These are phyloP conservation scores for Ochromonas danica DNA, from an alignment of 108 stramenopile species.

Conservation along the genomic window DNA sequence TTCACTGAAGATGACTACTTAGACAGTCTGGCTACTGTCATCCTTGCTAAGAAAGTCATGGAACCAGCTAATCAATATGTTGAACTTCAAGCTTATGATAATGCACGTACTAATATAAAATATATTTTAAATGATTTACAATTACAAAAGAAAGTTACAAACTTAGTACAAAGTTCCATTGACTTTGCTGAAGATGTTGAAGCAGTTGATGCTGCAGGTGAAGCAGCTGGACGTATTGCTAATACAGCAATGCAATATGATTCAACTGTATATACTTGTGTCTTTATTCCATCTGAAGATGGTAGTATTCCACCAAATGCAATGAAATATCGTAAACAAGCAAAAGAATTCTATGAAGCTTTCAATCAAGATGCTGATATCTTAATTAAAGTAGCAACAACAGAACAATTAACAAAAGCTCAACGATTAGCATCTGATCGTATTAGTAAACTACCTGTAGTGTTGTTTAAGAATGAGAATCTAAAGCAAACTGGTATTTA, in stretches of 20 bases:
- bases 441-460: neutral
- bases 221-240: neutral
- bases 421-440: neutral
- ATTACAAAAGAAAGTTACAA: neutral
- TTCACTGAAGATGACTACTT: neutral
- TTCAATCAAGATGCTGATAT: neutral
- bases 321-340: neutral
- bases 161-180: neutral
- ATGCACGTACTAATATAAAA: neutral
- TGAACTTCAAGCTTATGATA: neutral
- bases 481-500: too few relatives aligned
- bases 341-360: neutral
- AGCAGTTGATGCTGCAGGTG: neutral
- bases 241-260: neutral
- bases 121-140: neutral
- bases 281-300: constrained; percentile 1
- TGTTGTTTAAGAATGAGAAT: too few relatives aligned
- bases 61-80: neutral
- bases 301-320: neutral
- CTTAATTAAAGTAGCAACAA: neutral
- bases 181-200: neutral
- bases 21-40: neutral
- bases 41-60: neutral
- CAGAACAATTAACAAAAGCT: neutral
- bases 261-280: neutral